Evolutionary conservation across 306 rosid genomes (phyloP), one percentile per base, ranked within the genome.

Genomic region (Quercus alba): DNA sequence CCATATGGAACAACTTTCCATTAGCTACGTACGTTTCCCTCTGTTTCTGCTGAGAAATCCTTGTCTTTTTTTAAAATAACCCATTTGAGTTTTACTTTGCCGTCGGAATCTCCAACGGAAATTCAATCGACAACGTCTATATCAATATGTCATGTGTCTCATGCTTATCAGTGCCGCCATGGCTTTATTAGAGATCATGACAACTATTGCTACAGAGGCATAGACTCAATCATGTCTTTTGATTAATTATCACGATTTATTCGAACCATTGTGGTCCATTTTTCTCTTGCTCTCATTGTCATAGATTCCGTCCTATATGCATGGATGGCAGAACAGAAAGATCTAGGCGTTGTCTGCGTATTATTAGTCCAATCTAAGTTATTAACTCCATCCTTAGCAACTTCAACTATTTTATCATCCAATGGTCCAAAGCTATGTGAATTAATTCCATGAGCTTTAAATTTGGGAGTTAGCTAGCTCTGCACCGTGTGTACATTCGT

Each of bases 401-500:
- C 1, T 6, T 59, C 35, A 23, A 20, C 80, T 81, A 33, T 56
- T 71, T 11, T 41, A 35, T 52, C 61, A 41, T 41, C 46, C 46
- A 8, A 7, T 0, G 11, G 75, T 74, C 70, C 77, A 21, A 70
- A 52, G 72, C 78, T 70, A 54, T 52, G 61, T 52, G 33, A 61
- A 18, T 68, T 52, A 19, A 84, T 62, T 63, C 13, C 23, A 64
- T 75, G 78, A 72, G 46, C 73, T 31, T 33, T 59, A 56, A 56
- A 41, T 78, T 74, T 82, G 68, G 77, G 54, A 12, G 54, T 11
- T 12, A 5, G 17, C 15, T 44, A 35, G 52, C 85, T 80, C 87
- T 88, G 84, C 90, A 78, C 78, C 72, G 75, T 41, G 46, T 41
- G 46, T 80, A 31, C 21, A 73, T 73, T 75, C 79, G 72, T 49